Evolutionary conservation across 1,284 basidiomycete species (phyloP), one percentile per base, ranked within the genome.

Genomic region (Cutaneotrichosporon cyanovorans): DNA sequence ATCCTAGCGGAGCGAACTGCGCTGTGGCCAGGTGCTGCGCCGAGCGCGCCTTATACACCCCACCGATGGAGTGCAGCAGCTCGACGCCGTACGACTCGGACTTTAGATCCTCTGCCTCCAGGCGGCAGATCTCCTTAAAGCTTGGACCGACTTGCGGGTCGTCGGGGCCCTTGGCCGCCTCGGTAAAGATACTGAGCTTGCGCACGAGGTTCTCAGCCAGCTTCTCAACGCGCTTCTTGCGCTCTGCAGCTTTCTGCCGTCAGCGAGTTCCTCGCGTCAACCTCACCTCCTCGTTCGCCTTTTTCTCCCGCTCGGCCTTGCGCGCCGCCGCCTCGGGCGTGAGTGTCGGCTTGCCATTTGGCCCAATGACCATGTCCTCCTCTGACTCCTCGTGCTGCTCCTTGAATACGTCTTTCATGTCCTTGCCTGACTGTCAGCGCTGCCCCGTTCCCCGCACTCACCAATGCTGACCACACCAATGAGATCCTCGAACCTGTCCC

Each of bases 381-480:
- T 59, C 48, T 10, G 76, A 77, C 53, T 87, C 84, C 10, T 78
- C 81, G 41, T 86, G 86, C 15, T 88, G 91, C 62, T 93, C 87
- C 65, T 98, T 92, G 63, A 99, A 75, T 5, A 91, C 92, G 6
- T 89, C 81, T 75, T 99, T 99, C 95, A 99, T 97, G 62, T 98
- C 93, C 59, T 81, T 81, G 28, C 90, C 92, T 58, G 90, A n/a
- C 45, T 15, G 83, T 41, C 8, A 36, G 37, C 18, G 9, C n/a
- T 8, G 2, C 4, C 4, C 23, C 4, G 11, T 10, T 20, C 10
- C 15, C 4, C 5, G 10, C 3, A 61, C 68, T 37, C 25, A 67
- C 72, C 72, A 32, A 74, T 73, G 43, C 62, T 68, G 48, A 77
- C 74, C 3, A 66, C 68, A 2, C 75, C 75, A 42, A 77, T 76